These are phyloP conservation scores for Artomyces pyxidatus DNA, from an alignment of 768 basidiomycete species.

Conservation along the genomic window DNA sequence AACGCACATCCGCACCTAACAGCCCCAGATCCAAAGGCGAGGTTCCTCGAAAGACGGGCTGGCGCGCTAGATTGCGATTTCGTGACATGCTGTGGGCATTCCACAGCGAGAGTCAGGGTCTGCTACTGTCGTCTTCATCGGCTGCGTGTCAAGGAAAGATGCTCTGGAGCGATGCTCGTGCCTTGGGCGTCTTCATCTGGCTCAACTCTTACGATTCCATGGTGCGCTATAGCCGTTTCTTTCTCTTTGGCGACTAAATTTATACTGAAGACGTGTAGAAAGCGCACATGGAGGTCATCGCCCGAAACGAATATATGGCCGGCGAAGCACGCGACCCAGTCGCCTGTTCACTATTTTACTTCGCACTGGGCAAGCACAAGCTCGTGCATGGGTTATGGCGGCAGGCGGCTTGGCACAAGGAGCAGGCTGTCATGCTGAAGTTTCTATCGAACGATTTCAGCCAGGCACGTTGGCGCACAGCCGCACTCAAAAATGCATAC, in stretches of 20 bases:
- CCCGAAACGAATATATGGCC: slow-evolving; percentile 87
- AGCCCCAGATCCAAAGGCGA: slow-evolving; percentile 37
- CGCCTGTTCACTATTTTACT: slow-evolving; percentile 85
- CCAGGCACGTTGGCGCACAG: slow-evolving; percentile 78
- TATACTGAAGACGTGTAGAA: too few relatives aligned
- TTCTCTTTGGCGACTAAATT: neutral
- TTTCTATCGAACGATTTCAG: slow-evolving; percentile 89
- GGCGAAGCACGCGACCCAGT: slow-evolving; percentile 86
- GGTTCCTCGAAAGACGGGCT: slow-evolving; percentile 40
- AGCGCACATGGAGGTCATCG: slow-evolving; percentile 78
- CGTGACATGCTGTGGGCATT: slow-evolving; percentile 97
- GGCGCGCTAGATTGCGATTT: slow-evolving; percentile 75
- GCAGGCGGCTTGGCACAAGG: slow-evolving; percentile 90
- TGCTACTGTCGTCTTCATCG: slow-evolving; percentile 64
- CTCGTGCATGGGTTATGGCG: slow-evolving; percentile 94
- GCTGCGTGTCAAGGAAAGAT: slow-evolving; percentile 78
- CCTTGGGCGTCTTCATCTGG: slow-evolving; percentile 86
- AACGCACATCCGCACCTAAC: slow-evolving; percentile 43
- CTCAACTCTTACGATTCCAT: slow-evolving; percentile 67
- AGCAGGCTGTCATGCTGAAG: slow-evolving; percentile 82
- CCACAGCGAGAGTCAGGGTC: slow-evolving; percentile 88
- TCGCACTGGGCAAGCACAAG: slow-evolving; percentile 87
- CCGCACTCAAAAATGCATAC: slow-evolving; percentile 94
- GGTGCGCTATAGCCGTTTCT: slow-evolving; percentile 37
- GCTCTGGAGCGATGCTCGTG: slow-evolving; percentile 82